A percentile compares a stretch with the other conserved stretches of the same genome.
Conservation (phyloP, 139 green algal species). For the Chloropicon primus region DNA sequence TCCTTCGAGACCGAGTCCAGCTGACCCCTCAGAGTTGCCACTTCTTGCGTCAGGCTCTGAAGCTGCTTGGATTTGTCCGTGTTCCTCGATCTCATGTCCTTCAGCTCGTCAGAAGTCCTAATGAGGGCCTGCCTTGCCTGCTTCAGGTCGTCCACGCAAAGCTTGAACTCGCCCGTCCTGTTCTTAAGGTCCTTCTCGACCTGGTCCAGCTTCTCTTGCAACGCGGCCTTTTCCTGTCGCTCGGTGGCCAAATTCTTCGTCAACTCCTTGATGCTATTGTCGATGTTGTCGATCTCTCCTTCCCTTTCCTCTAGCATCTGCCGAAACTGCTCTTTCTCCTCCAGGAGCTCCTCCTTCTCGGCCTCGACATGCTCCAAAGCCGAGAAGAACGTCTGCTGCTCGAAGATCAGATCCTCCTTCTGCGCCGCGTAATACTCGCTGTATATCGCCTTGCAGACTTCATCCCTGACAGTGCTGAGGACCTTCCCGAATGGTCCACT, state of each 20-base stretch:
- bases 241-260: background rate
- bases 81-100: background rate
- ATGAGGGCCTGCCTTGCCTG: constrained; percentile 1
- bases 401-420: constrained; percentile 5
- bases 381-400: constrained; percentile 13
- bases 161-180: constrained; percentile 1
- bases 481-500: constrained; percentile 4
- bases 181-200: background rate
- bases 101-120: background rate
- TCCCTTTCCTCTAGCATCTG: constrained; percentile 4
- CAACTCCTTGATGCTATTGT: constrained; percentile 4
- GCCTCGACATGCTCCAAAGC: constrained; percentile 8
- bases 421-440: constrained; percentile 8
- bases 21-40: background rate
- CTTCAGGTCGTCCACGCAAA: constrained; percentile 12
- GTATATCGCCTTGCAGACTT: constrained; percentile 7
- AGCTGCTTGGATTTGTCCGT: background rate
- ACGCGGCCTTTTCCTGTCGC: background rate
- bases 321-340: constrained; percentile 1
- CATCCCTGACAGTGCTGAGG: constrained; percentile 4
- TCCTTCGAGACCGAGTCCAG: background rate
- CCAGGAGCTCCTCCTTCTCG: constrained; percentile 7
- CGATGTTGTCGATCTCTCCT: constrained; percentile 9
- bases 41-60: background rate
- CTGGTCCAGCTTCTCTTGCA: constrained; percentile 3